Percentiles rank a stretch among this genome's conserved stretches.
phyloP scores from a whole-genome alignment of 352 stramenopile species.

The Phytophthora citrophthora region DNA sequence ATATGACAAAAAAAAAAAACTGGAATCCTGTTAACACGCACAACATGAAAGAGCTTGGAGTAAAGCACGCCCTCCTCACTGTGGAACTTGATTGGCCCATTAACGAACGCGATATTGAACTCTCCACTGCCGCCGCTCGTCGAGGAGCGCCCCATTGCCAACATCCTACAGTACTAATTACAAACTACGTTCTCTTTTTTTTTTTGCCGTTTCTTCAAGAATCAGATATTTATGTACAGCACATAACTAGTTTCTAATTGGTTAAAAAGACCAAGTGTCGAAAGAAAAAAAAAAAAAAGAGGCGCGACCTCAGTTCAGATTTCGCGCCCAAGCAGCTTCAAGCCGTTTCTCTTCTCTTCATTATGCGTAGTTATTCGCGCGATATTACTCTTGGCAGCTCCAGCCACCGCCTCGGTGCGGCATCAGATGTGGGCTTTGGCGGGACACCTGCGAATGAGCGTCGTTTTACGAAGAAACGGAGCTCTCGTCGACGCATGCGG shows the following conservation, averaged over 20 bases:
- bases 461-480: slow-evolving; percentile 35
- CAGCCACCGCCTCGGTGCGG: slow-evolving; percentile 18
- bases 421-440: slow-evolving; percentile 17
- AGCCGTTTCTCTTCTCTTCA: slow-evolving; percentile 1
- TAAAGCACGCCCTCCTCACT: slow-evolving; percentile 85
- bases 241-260: slow-evolving; percentile 7
- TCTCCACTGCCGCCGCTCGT: slow-evolving; percentile 44
- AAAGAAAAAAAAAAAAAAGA: slow-evolving; percentile 18
- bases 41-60: slow-evolving; percentile 84
- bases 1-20: too few species aligned
- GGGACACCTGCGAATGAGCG: slow-evolving; percentile 20
- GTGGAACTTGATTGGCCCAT: slow-evolving; percentile 86
- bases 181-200: background rate
- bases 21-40: slow-evolving; percentile 28
- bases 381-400: slow-evolving; percentile 28
- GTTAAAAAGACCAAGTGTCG: slow-evolving; percentile 7
- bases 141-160: slow-evolving; percentile 34
- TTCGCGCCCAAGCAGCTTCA: slow-evolving; percentile 30
- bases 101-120: slow-evolving; percentile 83
- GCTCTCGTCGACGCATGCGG: slow-evolving; percentile 49
- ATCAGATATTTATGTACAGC: slow-evolving; percentile 2
- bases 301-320: slow-evolving; percentile 34
- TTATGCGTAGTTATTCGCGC: slow-evolving; percentile 29
- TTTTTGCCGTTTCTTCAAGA: slow-evolving; percentile 12
- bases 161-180: slow-evolving; percentile 23